These are phyloP conservation scores for Metschnikowia drakensbergensis DNA, from an alignment of 805 yeast genomes.

Conservation along the genomic window DNA sequence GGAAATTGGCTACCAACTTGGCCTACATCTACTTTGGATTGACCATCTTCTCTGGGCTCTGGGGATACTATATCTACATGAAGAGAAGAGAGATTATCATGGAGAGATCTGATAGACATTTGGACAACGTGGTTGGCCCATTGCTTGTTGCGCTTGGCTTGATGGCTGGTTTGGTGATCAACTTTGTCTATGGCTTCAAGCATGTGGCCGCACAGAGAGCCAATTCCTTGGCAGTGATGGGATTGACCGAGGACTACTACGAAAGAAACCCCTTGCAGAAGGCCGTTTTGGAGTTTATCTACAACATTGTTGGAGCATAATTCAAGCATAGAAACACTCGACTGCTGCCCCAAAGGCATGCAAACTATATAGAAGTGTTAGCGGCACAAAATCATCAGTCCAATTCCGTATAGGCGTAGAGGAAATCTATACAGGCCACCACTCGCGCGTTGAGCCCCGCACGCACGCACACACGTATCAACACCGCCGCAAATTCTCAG, in stretches of 20 bases:
- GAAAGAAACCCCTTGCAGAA: slow-evolving; percentile 31
- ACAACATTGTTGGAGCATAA: slow-evolving; percentile 22
- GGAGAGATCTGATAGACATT: slow-evolving; percentile 79
- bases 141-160: slow-evolving; percentile 70
- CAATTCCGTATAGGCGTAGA: too few relatives aligned
- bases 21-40: slow-evolving; percentile 79
- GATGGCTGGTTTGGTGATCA: slow-evolving; percentile 59
- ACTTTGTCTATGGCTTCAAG: slow-evolving; percentile 63
- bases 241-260: slow-evolving; percentile 28
- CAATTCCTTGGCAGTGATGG: slow-evolving; percentile 19
- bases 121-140: slow-evolving; percentile 91
- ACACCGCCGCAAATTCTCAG: slow-evolving; percentile 3
- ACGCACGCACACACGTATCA: slow-evolving; percentile 3
- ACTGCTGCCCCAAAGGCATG: too few relatives aligned
- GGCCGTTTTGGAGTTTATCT: slow-evolving; percentile 33
- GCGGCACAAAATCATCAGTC: too few relatives aligned
- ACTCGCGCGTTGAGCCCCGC: slow-evolving; percentile 1
- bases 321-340: not conserved
- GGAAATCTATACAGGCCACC: too few relatives aligned
- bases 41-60: slow-evolving; percentile 76
- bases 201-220: slow-evolving; percentile 20
- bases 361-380: too few relatives aligned
- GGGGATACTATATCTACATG: slow-evolving; percentile 84
- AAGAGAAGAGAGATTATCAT: slow-evolving; percentile 68
- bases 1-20: slow-evolving; percentile 57